Conservation (phyloP, 306 rosid genomes). For the Parietaria judaica region DNA sequence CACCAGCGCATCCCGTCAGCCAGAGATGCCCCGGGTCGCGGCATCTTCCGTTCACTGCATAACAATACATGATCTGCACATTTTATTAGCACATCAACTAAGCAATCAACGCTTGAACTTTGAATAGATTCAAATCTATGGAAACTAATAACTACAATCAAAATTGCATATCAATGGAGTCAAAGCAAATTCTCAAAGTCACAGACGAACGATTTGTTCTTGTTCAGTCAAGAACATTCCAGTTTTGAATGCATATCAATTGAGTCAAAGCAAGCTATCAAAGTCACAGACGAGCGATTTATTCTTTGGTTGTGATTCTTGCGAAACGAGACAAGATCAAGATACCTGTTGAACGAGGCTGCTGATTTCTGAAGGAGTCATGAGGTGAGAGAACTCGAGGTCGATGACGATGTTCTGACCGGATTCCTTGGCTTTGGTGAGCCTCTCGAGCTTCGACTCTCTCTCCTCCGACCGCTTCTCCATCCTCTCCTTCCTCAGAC, state of each 20-base stretch:
- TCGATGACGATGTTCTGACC: constrained; percentile 82
- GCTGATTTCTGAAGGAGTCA: constrained; percentile 62
- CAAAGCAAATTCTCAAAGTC: too few species aligned
- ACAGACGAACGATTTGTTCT: too few species aligned
- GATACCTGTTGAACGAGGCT: constrained; percentile 87
- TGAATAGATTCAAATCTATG: not conserved
- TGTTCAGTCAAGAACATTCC: too few species aligned
- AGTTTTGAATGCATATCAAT: too few species aligned
- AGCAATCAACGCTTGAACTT: not conserved
- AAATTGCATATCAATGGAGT: too few species aligned
- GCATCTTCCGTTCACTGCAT: constrained; percentile 74
- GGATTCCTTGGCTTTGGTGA: constrained; percentile 28
- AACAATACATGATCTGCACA: constrained; percentile 81
- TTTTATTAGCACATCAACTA: constrained; percentile 10
- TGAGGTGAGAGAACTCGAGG: constrained; percentile 68
- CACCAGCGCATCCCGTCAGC: constrained; percentile 82
- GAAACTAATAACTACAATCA: not conserved
- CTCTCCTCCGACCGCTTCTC: constrained; percentile 54
- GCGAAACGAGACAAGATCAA: too few species aligned
- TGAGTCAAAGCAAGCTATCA: too few species aligned
- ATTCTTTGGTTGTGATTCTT: too few species aligned
- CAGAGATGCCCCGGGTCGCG: constrained; percentile 69
- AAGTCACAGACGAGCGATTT: too few species aligned
- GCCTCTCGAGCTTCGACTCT: constrained; percentile 47
- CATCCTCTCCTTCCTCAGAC: constrained; percentile 74